These are phyloP conservation scores for Phallus indusiatus DNA, from an alignment of 768 basidiomycete species.

Conservation along the genomic window DNA sequence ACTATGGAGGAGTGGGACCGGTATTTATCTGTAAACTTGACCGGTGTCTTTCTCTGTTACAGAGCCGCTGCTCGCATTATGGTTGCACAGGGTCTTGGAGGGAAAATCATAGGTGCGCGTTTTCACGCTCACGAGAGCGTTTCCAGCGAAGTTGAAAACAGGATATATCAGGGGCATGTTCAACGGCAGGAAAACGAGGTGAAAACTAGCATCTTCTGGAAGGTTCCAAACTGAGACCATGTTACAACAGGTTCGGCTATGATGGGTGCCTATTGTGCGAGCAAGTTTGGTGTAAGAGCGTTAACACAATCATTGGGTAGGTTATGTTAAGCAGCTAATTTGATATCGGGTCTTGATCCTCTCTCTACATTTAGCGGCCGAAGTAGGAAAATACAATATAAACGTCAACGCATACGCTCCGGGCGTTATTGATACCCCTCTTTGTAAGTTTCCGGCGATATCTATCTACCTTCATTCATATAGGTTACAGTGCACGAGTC, in stretches of 20 bases:
- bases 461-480: not conserved
- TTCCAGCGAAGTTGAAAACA: not conserved
- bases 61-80: constrained; percentile 9
- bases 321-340: not conserved
- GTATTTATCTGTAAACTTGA: constrained; percentile 36
- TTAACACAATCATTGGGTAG: constrained; percentile 18
- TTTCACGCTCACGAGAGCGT: no score
- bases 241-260: constrained; percentile 10
- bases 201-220: not conserved
- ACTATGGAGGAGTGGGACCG: constrained; percentile 10
- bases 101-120: constrained; percentile 17
- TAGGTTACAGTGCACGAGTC: not conserved
- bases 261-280: constrained; percentile 12
- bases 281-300: constrained; percentile 18
- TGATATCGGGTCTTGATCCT: not conserved
- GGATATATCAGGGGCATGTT: not conserved
- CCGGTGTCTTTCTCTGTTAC: constrained; percentile 6
- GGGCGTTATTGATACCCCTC: constrained; percentile 15
- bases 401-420: constrained; percentile 33
- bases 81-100: constrained; percentile 10
- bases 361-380: constrained; percentile 18
- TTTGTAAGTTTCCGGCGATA: constrained; percentile 9
- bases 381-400: constrained; percentile 29
- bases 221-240: constrained; percentile 14
- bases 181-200: constrained; percentile 2